These are phyloP conservation scores for Eimeria praecox DNA, from an alignment of 169 alveolate species.

Conservation along the genomic window DNA sequence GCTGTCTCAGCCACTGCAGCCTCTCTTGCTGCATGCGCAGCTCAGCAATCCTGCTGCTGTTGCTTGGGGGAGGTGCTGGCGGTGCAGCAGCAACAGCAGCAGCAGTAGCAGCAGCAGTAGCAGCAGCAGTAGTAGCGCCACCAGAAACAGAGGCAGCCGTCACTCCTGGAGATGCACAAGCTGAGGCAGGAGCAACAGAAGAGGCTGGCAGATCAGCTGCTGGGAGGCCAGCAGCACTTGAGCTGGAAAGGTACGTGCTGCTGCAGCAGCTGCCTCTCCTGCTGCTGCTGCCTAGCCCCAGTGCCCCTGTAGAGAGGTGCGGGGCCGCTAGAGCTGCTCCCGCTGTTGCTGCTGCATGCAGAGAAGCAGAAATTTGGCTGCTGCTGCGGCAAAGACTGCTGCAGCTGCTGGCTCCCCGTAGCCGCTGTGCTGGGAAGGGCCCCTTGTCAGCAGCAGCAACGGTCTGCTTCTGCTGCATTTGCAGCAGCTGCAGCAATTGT, in stretches of 20 bases:
- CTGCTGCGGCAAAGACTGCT: constrained; percentile 74
- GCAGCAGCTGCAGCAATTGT: not conserved
- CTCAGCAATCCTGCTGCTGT: constrained; percentile 30
- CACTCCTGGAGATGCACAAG: constrained; percentile 11
- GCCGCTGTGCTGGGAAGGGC: not conserved
- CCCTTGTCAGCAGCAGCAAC: not conserved
- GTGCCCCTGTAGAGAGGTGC: not conserved
- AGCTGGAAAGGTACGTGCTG: constrained; percentile 42
- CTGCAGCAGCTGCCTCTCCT: constrained; percentile 76
- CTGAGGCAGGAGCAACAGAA: constrained; percentile 13
- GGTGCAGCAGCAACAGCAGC: not conserved
- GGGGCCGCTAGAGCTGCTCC: constrained; percentile 30
- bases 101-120: not conserved
- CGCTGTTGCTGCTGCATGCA: constrained; percentile 62
- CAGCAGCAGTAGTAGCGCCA: not conserved
- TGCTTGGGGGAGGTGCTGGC: not conserved
- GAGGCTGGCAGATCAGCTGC: constrained; percentile 18
- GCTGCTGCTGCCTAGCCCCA: constrained; percentile 65
- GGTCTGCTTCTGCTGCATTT: constrained; percentile 18
- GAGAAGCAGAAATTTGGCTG: constrained; percentile 44
- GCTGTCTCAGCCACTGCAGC: constrained; percentile 69
- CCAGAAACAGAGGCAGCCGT: not conserved
- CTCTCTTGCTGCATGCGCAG: constrained; percentile 48
- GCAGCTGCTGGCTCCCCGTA: constrained; percentile 21
- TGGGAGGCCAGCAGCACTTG: constrained; percentile 55